Base-by-base conservation (phyloP, 2,329 filamentous ascomycete genomes). In the Alternaria sp. region DNA sequence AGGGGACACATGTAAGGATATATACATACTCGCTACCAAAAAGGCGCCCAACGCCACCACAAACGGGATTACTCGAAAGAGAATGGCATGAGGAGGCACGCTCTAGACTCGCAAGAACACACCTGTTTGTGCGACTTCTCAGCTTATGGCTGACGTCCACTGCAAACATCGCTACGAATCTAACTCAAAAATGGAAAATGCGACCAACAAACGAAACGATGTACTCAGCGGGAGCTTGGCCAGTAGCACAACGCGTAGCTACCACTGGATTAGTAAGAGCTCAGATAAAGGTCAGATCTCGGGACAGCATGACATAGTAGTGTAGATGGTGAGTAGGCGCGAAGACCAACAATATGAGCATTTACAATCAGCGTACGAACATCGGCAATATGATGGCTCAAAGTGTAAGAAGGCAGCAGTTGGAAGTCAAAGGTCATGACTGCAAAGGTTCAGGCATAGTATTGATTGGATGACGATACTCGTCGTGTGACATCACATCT, bases 121-220 rank as follows among this genome's bases (percentile, higher is more conserved):
- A 51, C 47, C 11, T 32, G 26, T 13, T 51, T 19, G 11, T 17
- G 10, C 47, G 13, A 51, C 17, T 30, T 51, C 26, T 51, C 47
- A 51, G 47, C 47, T 51, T 30, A 51, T 51, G 47, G 26, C 47
- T 51, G 47, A 51, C 17, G n/a, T 19, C 28, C 28, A 30, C 28
- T 32, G 6, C 17, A 32, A 51, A 28, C 17, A 30, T 21, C n/a
- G 12, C 25, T 19, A 4, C 12, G 19, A 7, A 11, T 9, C 25
- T 28, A 32, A 19, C 12, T 10, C 47, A 3, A 32, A 51, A 19
- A 32, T 12, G 7, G 47, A 30, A 30, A 51, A 21, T 51, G 47
- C 26, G 47, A 32, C 47, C 11, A 51, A 15, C 47, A 21, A 13
- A 30, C 17, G 13, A 30, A 32, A 6, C 0, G 3, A 1, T n/a